Percentiles rank a stretch among this genome's conserved stretches.
phyloP scores from a whole-genome alignment of 2,329 filamentous ascomycete genomes.

The Calonectria fujianensis region DNA sequence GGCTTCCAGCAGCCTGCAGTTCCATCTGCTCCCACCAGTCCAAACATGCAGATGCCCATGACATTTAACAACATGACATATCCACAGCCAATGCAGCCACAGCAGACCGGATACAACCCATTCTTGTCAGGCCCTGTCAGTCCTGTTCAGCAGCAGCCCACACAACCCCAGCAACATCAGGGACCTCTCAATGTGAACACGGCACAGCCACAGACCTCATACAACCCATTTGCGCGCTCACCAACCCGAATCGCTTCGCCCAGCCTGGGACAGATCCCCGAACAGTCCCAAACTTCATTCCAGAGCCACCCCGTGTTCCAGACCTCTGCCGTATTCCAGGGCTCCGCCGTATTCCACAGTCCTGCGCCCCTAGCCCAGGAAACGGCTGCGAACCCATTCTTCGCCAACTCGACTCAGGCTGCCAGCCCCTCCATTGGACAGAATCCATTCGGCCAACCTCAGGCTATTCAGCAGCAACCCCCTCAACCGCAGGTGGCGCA shows the following conservation, averaged over 20 bases:
- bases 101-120: conserved; percentile 70
- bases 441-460: conserved; percentile 55
- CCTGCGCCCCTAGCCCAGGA: conserved; percentile 52
- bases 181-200: conserved; percentile 63
- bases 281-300: conserved; percentile 69
- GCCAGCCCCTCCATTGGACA: conserved; percentile 54
- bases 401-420: conserved; percentile 55
- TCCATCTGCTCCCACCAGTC: conserved; percentile 64
- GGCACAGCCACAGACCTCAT: conserved; percentile 58
- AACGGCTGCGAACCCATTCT: conserved; percentile 63
- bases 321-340: conserved; percentile 58
- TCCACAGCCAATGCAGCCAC: conserved; percentile 62
- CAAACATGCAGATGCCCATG: conserved; percentile 63
- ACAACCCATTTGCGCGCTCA: conserved; percentile 71
- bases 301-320: conserved; percentile 57
- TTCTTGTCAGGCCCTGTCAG: conserved; percentile 66
- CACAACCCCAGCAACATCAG: conserved; percentile 60
- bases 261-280: conserved; percentile 70
- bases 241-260: conserved; percentile 71
- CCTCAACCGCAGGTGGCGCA: conserved; percentile 33
- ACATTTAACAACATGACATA: conserved; percentile 67
- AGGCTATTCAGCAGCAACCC: conserved; percentile 41
- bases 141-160: conserved; percentile 56
- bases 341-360: conserved; percentile 59
- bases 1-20: conserved; percentile 67